These are phyloP conservation scores for Fallopia convolvulus DNA, from an alignment of 148 eudicot genomes.

Conservation along the genomic window DNA sequence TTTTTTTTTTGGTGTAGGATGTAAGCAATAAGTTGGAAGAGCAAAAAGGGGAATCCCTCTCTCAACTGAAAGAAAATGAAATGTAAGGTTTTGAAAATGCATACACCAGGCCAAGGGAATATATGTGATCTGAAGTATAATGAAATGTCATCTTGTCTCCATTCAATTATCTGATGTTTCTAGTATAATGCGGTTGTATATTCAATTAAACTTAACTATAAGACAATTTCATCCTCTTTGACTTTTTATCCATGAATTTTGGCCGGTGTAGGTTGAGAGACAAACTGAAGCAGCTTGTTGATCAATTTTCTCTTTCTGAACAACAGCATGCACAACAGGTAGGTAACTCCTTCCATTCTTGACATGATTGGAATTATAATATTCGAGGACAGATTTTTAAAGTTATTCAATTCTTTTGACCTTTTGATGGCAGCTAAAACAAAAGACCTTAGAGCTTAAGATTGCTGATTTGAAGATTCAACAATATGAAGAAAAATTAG, in stretches of 20 bases:
- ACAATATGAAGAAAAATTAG: constrained; percentile 69
- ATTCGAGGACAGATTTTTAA: neutral
- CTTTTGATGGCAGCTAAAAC: constrained; percentile 60
- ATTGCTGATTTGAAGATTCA: constrained; percentile 88
- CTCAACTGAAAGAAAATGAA: constrained; percentile 93
- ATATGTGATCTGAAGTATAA: neutral
- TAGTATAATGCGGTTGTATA: neutral
- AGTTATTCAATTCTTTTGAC: neutral
- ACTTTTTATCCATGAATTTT: neutral
- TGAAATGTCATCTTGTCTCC: neutral
- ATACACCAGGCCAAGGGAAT: neutral
- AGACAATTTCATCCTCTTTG: neutral
- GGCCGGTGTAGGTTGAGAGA: constrained; percentile 55
- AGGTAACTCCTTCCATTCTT: neutral
- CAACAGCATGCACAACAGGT: constrained; percentile 81
- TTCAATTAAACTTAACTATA: neutral
- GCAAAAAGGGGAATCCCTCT: constrained; percentile 77
- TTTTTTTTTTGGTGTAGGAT: constrained; percentile 37
- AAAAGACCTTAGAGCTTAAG: constrained; percentile 79
- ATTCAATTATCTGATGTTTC: neutral
- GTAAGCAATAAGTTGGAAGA: constrained; percentile 85
- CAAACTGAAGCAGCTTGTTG: constrained; percentile 86
- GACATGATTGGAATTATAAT: neutral
- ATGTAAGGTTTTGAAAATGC: constrained; percentile 46
- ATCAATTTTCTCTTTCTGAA: constrained; percentile 78